Percentiles rank a stretch among this genome's conserved stretches.
phyloP scores from a whole-genome alignment of 164 flowering plant species.

The Vitis rupestris region DNA sequence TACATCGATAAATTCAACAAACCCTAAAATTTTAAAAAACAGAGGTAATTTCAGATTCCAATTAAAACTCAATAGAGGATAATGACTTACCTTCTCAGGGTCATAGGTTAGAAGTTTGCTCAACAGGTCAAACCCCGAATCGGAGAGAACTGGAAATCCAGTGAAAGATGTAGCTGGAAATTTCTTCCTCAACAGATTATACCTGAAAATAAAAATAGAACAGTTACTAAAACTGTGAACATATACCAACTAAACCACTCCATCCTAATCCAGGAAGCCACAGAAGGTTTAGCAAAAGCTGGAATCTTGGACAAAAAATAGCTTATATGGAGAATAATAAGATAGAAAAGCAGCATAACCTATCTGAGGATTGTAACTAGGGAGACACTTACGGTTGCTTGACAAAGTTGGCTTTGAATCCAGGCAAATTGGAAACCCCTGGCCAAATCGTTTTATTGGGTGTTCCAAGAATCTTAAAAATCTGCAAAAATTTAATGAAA shows the following conservation, averaged over 20 bases:
- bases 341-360: not conserved
- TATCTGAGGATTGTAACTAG: not conserved
- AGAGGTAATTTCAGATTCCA: not conserved
- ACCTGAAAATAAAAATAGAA: conserved; percentile 16
- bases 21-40: not conserved
- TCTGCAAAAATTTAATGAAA: conserved; percentile 20
- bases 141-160: conserved; percentile 43
- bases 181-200: conserved; percentile 36
- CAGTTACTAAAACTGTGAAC: not conserved
- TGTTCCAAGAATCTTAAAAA: conserved; percentile 33
- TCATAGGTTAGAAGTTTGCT: conserved; percentile 36
- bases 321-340: not conserved
- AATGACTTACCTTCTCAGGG: conserved; percentile 49
- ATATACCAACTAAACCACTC: not conserved
- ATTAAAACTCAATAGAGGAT: not conserved
- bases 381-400: conserved; percentile 38
- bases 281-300: too few relatives aligned
- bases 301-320: not conserved
- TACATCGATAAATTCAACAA: not conserved
- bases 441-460: conserved; percentile 49
- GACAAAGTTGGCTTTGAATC: conserved; percentile 36
- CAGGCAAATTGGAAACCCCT: conserved; percentile 39
- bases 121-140: conserved; percentile 44
- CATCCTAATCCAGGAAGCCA: not conserved
- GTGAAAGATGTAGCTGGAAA: conserved; percentile 45